Evolutionary conservation across 768 basidiomycete species (phyloP).

Genomic region (Tephrocybe sp.): DNA sequence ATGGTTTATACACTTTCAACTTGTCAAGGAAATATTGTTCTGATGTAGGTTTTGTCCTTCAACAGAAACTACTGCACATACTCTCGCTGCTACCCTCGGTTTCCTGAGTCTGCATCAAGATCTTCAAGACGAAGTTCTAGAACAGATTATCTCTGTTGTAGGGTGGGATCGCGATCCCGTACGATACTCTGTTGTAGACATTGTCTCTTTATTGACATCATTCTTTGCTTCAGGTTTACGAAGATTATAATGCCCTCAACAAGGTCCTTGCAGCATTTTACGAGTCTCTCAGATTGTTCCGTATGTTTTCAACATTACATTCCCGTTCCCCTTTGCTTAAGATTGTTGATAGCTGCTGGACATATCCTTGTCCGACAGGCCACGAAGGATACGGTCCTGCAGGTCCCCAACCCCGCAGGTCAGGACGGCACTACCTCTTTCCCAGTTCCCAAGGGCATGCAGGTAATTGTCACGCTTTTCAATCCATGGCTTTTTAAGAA

Average conservation of each 20-base stretch:
- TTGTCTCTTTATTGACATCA: neutral
- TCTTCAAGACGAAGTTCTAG: conserved; percentile 39
- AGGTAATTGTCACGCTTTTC: no score
- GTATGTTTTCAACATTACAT: conserved; percentile 17
- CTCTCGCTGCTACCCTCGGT: conserved; percentile 39
- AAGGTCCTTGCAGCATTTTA: conserved; percentile 42
- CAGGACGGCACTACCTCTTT: no score
- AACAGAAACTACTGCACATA: conserved; percentile 43
- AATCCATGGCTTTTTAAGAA: no score
- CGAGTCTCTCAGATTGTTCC: conserved; percentile 44
- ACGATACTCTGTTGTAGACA: neutral
- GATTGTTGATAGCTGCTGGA: neutral
- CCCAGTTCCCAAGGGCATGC: no score
- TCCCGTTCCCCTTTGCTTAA: neutral
- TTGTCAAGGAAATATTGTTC: conserved; percentile 9
- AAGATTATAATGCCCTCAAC: conserved; percentile 38
- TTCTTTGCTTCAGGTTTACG: conserved; percentile 27
- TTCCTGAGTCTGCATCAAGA: conserved; percentile 40
- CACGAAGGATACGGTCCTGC: no score
- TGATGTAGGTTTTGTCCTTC: neutral
- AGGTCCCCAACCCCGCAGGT: no score
- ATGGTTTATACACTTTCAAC: no score
- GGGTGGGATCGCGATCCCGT: conserved; percentile 33
- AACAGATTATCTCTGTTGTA: conserved; percentile 37
- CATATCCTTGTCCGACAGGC: neutral